These are phyloP conservation scores for Citrus inodora DNA, from an alignment of 345 rosid genomes.

Conservation along the genomic window DNA sequence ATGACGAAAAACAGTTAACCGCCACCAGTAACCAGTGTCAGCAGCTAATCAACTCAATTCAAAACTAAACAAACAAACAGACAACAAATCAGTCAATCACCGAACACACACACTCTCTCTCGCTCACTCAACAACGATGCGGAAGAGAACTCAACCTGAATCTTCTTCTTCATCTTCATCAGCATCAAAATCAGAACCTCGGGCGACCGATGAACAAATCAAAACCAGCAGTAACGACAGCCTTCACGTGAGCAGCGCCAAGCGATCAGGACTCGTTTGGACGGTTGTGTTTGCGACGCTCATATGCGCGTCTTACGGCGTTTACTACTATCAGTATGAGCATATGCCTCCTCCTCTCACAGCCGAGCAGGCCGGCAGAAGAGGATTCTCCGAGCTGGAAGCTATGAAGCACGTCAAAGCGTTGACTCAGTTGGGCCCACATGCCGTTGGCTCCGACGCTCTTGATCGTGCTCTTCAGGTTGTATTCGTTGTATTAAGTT, in stretches of 20 bases:
- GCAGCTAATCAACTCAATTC: background rate
- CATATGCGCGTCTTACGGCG: slow-evolving; percentile 58
- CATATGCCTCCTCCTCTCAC: slow-evolving; percentile 66
- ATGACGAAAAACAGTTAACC: too few relatives aligned
- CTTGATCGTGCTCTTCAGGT: slow-evolving; percentile 78
- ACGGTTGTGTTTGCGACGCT: slow-evolving; percentile 40
- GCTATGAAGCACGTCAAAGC: slow-evolving; percentile 74
- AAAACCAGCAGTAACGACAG: background rate
- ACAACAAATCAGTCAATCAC: background rate
- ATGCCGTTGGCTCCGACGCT: slow-evolving; percentile 77
- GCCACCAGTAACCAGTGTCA: background rate
- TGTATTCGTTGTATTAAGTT: background rate
- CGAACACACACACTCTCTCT: background rate
- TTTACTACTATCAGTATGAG: slow-evolving; percentile 58
- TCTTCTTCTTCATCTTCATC: background rate
- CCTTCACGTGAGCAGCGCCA: slow-evolving; percentile 7
- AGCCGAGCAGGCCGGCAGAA: slow-evolving; percentile 78
- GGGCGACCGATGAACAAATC: background rate
- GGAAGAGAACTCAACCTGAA: slow-evolving; percentile 27
- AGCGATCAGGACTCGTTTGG: slow-evolving; percentile 63
- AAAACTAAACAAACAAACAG: too few relatives aligned
- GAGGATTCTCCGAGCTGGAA: slow-evolving; percentile 86
- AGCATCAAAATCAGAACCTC: background rate
- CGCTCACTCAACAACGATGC: slow-evolving; percentile 18
- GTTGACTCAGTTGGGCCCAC: slow-evolving; percentile 84